Evolutionary conservation across 441 rosid species (phyloP).

Genomic region (Erysimum cheiri): DNA sequence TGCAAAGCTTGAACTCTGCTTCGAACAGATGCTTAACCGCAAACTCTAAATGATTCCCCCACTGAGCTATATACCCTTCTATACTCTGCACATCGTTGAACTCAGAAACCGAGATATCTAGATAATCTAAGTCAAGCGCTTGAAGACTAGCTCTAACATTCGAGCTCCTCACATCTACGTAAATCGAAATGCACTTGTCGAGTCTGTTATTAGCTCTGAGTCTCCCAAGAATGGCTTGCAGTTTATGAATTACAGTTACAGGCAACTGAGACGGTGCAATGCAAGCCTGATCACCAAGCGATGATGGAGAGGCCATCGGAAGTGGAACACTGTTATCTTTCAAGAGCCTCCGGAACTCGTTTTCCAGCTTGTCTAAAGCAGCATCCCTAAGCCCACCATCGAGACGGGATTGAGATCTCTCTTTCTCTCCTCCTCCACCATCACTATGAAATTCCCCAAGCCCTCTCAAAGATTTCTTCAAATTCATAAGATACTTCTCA

Average conservation of each 20-base stretch:
- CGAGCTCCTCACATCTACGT: slow-evolving; percentile 84
- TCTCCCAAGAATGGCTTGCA: slow-evolving; percentile 91
- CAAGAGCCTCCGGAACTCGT: slow-evolving; percentile 76
- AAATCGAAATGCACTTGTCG: slow-evolving; percentile 78
- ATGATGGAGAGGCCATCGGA: slow-evolving; percentile 72
- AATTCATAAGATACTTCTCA: slow-evolving; percentile 62
- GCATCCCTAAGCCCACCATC: slow-evolving; percentile 91
- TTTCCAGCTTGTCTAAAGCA: slow-evolving; percentile 80
- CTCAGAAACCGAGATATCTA: slow-evolving; percentile 86
- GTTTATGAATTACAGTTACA: slow-evolving; percentile 80
- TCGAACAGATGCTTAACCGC: slow-evolving; percentile 97
- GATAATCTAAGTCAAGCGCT: slow-evolving; percentile 92
- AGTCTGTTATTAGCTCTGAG: slow-evolving; percentile 83
- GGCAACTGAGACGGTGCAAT: slow-evolving; percentile 94
- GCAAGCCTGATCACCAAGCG: slow-evolving; percentile 69
- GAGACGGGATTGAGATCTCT: slow-evolving; percentile 47
- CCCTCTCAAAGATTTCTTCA: slow-evolving; percentile 71
- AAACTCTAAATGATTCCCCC: slow-evolving; percentile 98
- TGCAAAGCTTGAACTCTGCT: slow-evolving; percentile 92
- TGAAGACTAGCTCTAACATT: slow-evolving; percentile 90
- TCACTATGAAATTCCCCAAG: slow-evolving; percentile 66
- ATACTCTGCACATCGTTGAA: slow-evolving; percentile 90
- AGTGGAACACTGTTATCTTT: slow-evolving; percentile 88
- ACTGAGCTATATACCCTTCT: slow-evolving; percentile 80
- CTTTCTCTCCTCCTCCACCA: slow-evolving; percentile 36